Evolutionary conservation across 2,329 filamentous ascomycete genomes (phyloP).

Genomic region (Fusarium sp.): DNA sequence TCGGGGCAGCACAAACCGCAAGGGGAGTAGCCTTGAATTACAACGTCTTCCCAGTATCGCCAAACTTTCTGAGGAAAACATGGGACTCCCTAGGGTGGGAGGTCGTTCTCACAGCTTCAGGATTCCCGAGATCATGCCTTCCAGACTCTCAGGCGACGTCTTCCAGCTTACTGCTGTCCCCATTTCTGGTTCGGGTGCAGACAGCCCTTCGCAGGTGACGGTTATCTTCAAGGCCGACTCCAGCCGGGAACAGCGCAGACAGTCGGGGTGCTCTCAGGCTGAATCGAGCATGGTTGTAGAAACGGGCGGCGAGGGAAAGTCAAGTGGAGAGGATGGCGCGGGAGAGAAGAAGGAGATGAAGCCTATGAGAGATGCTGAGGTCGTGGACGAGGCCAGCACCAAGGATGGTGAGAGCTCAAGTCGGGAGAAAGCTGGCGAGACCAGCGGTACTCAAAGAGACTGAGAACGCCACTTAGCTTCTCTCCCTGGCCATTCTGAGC

Average conservation of each 20-base stretch:
- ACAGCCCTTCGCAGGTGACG: background rate
- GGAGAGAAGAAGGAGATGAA: no score
- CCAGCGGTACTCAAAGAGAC: background rate
- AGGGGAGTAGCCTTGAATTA: background rate
- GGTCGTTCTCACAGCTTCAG: conserved; percentile 1
- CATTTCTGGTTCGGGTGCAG: background rate
- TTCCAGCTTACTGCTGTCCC: background rate
- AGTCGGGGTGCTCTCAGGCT: background rate
- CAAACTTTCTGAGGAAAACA: background rate
- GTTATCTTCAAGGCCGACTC: background rate
- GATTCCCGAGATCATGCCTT: background rate
- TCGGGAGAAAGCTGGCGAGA: background rate
- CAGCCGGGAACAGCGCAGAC: background rate
- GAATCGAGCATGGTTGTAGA: background rate
- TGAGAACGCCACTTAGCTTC: background rate
- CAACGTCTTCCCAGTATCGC: background rate
- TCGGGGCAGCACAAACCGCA: background rate
- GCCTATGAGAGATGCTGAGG: background rate
- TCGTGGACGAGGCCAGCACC: background rate
- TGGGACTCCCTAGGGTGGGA: background rate
- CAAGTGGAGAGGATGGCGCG: no score
- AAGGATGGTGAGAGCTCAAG: background rate
- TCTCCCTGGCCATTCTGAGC: background rate
- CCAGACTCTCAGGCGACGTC: background rate
- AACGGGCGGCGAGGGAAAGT: background rate